Evolutionary conservation across 176 grass and related monocot species (phyloP).

Genomic region (Coix lacrymajobi): DNA sequence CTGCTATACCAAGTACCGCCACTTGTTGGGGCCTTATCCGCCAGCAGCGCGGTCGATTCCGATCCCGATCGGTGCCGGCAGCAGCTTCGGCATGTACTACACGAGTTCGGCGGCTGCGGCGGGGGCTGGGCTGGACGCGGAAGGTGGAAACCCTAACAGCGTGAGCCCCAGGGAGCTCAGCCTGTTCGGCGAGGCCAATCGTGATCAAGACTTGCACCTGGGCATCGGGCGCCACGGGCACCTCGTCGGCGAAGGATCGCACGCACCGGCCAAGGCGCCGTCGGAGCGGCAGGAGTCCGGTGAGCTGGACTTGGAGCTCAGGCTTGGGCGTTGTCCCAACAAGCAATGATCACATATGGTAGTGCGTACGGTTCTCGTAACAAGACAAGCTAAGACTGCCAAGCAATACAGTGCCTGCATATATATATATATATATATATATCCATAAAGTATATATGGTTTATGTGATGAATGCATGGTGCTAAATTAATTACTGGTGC

Average conservation of each 20-base stretch:
- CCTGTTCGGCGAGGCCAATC: conserved; percentile 19
- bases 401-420: neutral
- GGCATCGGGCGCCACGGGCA: neutral
- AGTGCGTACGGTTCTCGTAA: neutral
- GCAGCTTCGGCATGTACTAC: conserved; percentile 31
- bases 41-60: neutral
- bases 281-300: conserved; percentile 1
- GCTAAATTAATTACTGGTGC: neutral
- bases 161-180: conserved; percentile 32
- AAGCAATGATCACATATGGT: conserved; percentile 42
- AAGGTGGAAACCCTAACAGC: conserved; percentile 16
- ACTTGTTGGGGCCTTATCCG: neutral
- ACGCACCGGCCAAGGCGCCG: neutral
- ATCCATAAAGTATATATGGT: conserved; percentile 24
- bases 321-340: conserved; percentile 39
- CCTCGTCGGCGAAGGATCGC: neutral
- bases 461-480: conserved; percentile 25
- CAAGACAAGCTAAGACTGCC: neutral
- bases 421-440: too few species aligned
- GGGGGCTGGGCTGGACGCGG: neutral
- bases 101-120: neutral
- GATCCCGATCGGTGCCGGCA: neutral
- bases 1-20: conserved; percentile 16
- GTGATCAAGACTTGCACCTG: conserved; percentile 22
- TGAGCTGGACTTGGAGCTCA: conserved; percentile 61